A percentile compares a stretch with the other conserved stretches of the same genome.
Conservation (phyloP, 331 rosid genomes). For the Rhamnella rubrinervis region DNA sequence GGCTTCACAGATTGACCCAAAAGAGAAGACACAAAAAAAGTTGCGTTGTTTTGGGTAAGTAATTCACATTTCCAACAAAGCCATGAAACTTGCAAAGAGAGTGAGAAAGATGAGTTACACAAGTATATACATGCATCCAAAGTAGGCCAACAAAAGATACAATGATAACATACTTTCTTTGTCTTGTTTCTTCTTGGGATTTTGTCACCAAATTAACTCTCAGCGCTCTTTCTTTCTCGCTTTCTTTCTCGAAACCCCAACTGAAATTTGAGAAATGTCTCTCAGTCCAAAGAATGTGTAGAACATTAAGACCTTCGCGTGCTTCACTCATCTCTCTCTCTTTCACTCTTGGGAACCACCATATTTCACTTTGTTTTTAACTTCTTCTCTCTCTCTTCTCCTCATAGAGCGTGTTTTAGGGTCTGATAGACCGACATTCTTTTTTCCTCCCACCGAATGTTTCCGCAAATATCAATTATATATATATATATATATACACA, state of each 20-base stretch:
- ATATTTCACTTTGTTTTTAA: constrained; percentile 27
- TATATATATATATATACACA: too few relatives aligned
- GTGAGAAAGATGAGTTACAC: constrained; percentile 17
- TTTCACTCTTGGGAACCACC: constrained; percentile 28
- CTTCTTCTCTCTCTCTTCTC: constrained; percentile 5
- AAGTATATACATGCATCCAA: constrained; percentile 29
- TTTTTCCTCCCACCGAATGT: constrained; percentile 35
- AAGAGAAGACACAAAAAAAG: constrained; percentile 32
- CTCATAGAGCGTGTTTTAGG: constrained; percentile 17
- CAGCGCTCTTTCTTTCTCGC: too few relatives aligned
- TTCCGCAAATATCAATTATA: constrained; percentile 21
- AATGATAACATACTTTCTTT: constrained; percentile 50
- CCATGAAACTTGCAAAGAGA: constrained; percentile 28
- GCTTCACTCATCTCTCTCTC: constrained; percentile 31
- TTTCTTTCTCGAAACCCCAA: constrained; percentile 30
- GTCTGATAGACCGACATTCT: constrained; percentile 54
- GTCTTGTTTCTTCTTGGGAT: constrained; percentile 50
- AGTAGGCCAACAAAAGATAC: constrained; percentile 45
- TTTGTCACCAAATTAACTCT: constrained; percentile 11
- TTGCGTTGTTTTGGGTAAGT: constrained; percentile 25
- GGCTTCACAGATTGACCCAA: constrained; percentile 28
- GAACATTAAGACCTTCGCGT: constrained; percentile 45
- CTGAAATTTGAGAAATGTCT: constrained; percentile 25
- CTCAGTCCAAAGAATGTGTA: constrained; percentile 55
- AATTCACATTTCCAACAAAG: constrained; percentile 32